Conservation (phyloP, 768 basidiomycete species). For the Trametes cinnabarina region DNA sequence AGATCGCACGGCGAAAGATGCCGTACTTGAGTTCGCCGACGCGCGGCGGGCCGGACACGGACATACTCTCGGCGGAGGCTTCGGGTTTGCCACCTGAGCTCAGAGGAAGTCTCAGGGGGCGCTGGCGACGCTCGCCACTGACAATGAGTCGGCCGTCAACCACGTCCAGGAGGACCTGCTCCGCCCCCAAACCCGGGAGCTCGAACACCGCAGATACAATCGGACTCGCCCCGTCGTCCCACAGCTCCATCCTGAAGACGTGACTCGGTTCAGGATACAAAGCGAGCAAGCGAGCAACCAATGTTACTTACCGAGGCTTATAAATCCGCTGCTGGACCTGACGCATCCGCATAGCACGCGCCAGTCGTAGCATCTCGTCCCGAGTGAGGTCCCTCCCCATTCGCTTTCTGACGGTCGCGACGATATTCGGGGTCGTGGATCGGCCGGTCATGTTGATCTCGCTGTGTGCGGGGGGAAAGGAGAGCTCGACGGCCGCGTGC, state of each 20-base stretch:
- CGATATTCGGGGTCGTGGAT: not conserved
- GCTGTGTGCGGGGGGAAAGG: not conserved
- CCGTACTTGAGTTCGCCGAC: slow-evolving; percentile 42
- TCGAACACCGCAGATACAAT: slow-evolving; percentile 24
- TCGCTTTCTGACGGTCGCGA: slow-evolving; percentile 5
- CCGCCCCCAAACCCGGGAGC: slow-evolving; percentile 32
- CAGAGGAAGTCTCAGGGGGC: not conserved
- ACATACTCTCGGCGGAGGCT: not conserved
- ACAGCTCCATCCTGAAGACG: slow-evolving; percentile 43
- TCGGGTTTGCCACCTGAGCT: not conserved
- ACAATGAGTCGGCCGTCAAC: slow-evolving; percentile 33
- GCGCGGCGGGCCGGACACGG: slow-evolving; percentile 17
- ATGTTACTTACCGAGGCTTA: slow-evolving; percentile 17
- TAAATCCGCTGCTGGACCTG: slow-evolving; percentile 9
- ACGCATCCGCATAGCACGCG: slow-evolving; percentile 1
- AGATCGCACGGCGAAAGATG: slow-evolving; percentile 35
- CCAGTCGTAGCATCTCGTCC: slow-evolving; percentile 5
- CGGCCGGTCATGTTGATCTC: slow-evolving; percentile 1
- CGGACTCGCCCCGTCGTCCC: slow-evolving; percentile 35
- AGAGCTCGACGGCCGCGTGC: not conserved
- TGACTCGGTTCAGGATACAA: not conserved
- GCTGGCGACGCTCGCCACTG: slow-evolving; percentile 33
- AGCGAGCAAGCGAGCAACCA: too few species aligned
- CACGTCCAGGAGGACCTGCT: slow-evolving; percentile 35
- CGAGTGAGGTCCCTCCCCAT: slow-evolving; percentile 9